Evolutionary conservation across 139 green algal genomes (phyloP).

Genomic region (Ettlia oleoabundans): DNA sequence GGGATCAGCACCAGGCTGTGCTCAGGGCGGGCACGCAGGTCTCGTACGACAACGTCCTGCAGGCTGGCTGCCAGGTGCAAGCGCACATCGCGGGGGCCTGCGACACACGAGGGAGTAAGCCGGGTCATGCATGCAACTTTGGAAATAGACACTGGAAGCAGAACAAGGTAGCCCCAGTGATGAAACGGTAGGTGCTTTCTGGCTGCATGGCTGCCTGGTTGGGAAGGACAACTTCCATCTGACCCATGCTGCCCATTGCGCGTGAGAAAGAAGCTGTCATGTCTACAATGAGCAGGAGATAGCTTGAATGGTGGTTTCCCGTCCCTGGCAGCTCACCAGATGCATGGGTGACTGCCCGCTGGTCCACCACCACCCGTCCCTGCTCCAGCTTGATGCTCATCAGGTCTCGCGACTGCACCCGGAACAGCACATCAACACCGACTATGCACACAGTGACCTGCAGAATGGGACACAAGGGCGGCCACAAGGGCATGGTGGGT

Average conservation of each 20-base stretch:
- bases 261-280: too few relatives aligned
- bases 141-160: too few relatives aligned
- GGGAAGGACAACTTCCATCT: too few relatives aligned
- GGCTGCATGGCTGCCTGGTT: too few relatives aligned
- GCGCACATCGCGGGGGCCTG: conserved; percentile 39
- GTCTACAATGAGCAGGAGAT: too few relatives aligned
- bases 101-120: too few relatives aligned
- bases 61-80: conserved; percentile 39
- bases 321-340: not conserved
- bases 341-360: conserved; percentile 18
- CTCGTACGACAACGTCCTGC: conserved; percentile 44
- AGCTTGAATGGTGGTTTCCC: too few relatives aligned
- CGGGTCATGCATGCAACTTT: too few relatives aligned
- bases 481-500: too few relatives aligned
- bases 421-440: conserved; percentile 53
- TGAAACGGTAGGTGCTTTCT: too few relatives aligned
- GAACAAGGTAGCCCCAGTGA: too few relatives aligned
- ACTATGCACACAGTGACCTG: conserved; percentile 51
- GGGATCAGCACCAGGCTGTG: conserved; percentile 56
- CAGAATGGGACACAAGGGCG: not conserved
- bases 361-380: conserved; percentile 23
- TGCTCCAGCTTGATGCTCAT: conserved; percentile 61
- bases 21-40: conserved; percentile 45
- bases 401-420: conserved; percentile 58
- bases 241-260: too few relatives aligned